These are phyloP conservation scores for Elaeis oleifera DNA, from an alignment of 202 grass and related monocot species.

Conservation along the genomic window DNA sequence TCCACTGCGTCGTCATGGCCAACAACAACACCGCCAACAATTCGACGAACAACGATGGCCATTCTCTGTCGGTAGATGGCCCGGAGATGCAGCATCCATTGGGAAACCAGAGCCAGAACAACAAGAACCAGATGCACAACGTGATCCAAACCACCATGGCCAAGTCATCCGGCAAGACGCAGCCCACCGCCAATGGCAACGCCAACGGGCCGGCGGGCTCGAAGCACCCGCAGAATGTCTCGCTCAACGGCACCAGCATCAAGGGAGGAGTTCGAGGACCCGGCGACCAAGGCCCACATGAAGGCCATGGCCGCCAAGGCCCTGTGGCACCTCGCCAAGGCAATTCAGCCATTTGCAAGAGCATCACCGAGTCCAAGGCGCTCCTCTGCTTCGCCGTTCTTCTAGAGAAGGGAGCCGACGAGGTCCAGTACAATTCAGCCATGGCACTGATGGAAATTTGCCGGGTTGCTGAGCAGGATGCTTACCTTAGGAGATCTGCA, in stretches of 20 bases:
- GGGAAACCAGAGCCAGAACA: background rate
- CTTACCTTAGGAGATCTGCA: constrained; percentile 63
- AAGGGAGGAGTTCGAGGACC: constrained; percentile 77
- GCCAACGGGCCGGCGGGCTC: constrained; percentile 10
- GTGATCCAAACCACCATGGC: no score
- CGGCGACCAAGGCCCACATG: constrained; percentile 81
- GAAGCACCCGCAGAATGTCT: constrained; percentile 33
- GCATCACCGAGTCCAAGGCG: constrained; percentile 89
- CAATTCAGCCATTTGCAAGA: constrained; percentile 83
- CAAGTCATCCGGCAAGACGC: constrained; percentile 34
- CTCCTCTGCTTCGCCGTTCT: constrained; percentile 91
- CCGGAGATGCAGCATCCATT: constrained; percentile 29
- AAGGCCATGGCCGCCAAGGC: constrained; percentile 94
- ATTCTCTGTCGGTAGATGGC: constrained; percentile 26
- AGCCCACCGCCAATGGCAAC: background rate
- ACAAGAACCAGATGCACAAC: constrained; percentile 25
- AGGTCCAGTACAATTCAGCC: constrained; percentile 76
- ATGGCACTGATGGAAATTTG: constrained; percentile 98
- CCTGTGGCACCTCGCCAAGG: constrained; percentile 72
- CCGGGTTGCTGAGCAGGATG: constrained; percentile 65
- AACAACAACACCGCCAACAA: constrained; percentile 32
- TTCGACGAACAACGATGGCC: background rate
- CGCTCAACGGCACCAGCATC: constrained; percentile 46
- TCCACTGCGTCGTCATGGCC: constrained; percentile 82
- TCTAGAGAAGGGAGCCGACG: constrained; percentile 65